Conservation (phyloP, 2,329 filamentous ascomycete genomes). For the Didymella exigua region DNA sequence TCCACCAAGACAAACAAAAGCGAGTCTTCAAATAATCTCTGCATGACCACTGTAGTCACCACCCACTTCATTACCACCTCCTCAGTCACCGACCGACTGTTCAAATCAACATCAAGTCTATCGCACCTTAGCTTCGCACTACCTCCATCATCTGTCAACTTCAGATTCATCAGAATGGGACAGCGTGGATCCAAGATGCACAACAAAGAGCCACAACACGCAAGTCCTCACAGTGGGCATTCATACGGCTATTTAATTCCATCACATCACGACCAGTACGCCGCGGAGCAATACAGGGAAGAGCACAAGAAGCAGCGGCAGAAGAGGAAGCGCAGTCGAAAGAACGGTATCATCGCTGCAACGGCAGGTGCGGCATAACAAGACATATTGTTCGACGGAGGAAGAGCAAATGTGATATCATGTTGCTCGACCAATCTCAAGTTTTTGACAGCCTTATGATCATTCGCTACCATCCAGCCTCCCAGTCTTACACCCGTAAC, state of each 20-base stretch:
- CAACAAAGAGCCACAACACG: not conserved
- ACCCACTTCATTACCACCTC: too few species aligned
- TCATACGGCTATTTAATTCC: not conserved
- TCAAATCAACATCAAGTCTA: not conserved
- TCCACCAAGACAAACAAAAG: not conserved
- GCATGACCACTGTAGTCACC: too few species aligned
- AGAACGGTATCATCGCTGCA: constrained; percentile 3
- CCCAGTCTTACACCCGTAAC: too few species aligned
- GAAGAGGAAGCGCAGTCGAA: constrained; percentile 1
- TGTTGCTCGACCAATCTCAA: not conserved
- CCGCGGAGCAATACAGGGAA: not conserved
- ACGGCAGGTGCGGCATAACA: constrained; percentile 3
- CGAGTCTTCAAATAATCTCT: not conserved
- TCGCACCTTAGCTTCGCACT: too few species aligned
- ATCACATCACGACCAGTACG: not conserved
- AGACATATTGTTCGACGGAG: not conserved
- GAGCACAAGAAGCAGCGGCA: not conserved
- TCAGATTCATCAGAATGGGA: not conserved
- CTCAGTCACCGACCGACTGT: too few species aligned
- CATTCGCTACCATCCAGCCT: not conserved
- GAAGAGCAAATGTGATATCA: not conserved
- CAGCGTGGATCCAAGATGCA: constrained; percentile 7
- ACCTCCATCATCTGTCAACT: not conserved
- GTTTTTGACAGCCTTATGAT: too few species aligned
- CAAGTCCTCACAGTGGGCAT: not conserved